These are phyloP conservation scores for Coniochaeta ligniaria DNA, from an alignment of 2,329 filamentous ascomycete genomes.

Conservation along the genomic window DNA sequence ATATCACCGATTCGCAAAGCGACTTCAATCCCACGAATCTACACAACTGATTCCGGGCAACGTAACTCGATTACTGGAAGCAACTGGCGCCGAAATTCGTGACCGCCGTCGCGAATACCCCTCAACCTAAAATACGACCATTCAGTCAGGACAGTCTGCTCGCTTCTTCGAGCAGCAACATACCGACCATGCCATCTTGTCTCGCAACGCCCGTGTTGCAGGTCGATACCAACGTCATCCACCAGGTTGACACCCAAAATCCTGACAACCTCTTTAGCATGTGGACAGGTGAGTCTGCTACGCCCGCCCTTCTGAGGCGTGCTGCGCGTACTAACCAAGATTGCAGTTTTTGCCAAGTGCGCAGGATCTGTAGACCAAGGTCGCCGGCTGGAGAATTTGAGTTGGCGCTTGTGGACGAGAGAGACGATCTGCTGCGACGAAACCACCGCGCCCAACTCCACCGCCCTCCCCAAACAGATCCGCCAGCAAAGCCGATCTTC, in stretches of 20 bases:
- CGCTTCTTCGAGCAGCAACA: constrained; percentile 26
- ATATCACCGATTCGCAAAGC: neutral
- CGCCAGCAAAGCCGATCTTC: constrained; percentile 17
- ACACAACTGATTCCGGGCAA: neutral
- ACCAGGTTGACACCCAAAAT: constrained; percentile 90
- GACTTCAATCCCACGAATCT: neutral
- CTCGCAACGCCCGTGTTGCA: constrained; percentile 82
- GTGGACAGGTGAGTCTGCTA: constrained; percentile 71
- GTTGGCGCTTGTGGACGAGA: constrained; percentile 91
- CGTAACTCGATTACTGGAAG: neutral
- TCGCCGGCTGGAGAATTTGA: constrained; percentile 85
- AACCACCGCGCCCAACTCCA: constrained; percentile 30
- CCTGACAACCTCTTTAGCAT: constrained; percentile 92
- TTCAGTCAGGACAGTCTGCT: constrained; percentile 18
- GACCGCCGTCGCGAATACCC: constrained; percentile 13
- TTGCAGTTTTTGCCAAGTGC: constrained; percentile 82
- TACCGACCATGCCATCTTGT: constrained; percentile 67
- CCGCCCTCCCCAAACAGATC: constrained; percentile 43
- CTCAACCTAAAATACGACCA: constrained; percentile 12
- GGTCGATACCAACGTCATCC: constrained; percentile 85
- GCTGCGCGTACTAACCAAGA: constrained; percentile 20
- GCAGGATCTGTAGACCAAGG: constrained; percentile 92
- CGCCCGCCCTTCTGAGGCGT: neutral
- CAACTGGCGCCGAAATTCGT: constrained; percentile 3
- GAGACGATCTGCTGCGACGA: constrained; percentile 83